Conservation (phyloP, 1,284 basidiomycete species). For the Trametes hirsuta region DNA sequence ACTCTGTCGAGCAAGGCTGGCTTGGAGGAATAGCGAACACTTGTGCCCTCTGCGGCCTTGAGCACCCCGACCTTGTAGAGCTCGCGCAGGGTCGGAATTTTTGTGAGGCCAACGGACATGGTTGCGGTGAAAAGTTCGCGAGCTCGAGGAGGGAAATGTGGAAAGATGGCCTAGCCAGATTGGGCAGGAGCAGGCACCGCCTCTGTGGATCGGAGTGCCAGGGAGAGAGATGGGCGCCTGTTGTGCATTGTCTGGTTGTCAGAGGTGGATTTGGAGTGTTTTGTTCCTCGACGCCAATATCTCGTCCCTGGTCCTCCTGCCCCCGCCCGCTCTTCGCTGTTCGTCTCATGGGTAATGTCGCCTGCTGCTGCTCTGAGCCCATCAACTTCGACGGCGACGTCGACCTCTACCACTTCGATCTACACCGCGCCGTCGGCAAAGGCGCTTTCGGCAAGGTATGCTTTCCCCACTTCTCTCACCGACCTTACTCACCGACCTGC, state of each 20-base stretch:
- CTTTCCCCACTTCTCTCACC: conserved; percentile 4
- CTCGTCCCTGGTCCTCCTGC: conserved; percentile 11
- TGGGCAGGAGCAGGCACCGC: conserved; percentile 9
- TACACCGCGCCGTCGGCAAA: conserved; percentile 91
- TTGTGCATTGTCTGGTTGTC: conserved; percentile 1
- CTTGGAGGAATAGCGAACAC: conserved; percentile 41
- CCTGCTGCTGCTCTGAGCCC: conserved; percentile 47
- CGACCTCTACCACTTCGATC: conserved; percentile 95
- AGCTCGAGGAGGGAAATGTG: conserved; percentile 7
- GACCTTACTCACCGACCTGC: neutral
- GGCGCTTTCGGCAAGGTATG: conserved; percentile 96
- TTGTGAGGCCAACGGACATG: conserved; percentile 43
- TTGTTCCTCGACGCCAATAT: conserved; percentile 31
- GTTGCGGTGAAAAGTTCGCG: neutral
- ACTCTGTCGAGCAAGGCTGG: conserved; percentile 51
- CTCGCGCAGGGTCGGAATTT: conserved; percentile 55
- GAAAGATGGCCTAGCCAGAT: neutral
- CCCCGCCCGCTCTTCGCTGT: conserved; percentile 11
- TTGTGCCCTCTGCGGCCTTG: conserved; percentile 29
- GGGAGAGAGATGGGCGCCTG: conserved; percentile 6
- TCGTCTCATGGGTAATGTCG: conserved; percentile 35
- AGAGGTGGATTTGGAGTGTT: conserved; percentile 26
- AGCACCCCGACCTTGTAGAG: conserved; percentile 48
- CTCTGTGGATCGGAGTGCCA: neutral
- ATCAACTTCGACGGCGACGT: conserved; percentile 95